phyloP scores from a whole-genome alignment of 2,329 filamentous ascomycete species.

The Neobulgaria alba region DNA sequence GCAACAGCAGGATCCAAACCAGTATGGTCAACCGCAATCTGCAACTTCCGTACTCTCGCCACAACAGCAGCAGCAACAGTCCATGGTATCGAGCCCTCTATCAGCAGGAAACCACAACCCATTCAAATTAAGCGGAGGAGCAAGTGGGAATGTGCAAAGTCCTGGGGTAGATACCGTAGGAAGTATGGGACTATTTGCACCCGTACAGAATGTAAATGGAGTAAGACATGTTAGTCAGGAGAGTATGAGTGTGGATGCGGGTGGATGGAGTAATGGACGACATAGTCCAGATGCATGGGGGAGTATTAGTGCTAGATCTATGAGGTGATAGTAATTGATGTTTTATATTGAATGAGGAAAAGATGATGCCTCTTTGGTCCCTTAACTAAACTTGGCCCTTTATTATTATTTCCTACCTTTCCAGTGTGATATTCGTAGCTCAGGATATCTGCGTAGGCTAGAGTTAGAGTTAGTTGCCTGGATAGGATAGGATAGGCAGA shows the following conservation, averaged over 20 bases:
- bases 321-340: constrained; percentile 19
- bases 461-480: no score
- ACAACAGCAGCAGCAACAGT: background rate
- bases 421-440: no score
- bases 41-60: background rate
- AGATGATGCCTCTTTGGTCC: constrained; percentile 3
- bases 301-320: constrained; percentile 40
- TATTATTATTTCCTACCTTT: no score
- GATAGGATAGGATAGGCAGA: no score
- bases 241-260: constrained; percentile 45
- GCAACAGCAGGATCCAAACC: constrained; percentile 12
- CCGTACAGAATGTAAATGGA: constrained; percentile 12
- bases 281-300: constrained; percentile 77
- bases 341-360: no score
- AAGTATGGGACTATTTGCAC: constrained; percentile 16
- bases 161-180: constrained; percentile 21
- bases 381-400: no score
- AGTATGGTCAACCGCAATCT: background rate
- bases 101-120: constrained; percentile 26
- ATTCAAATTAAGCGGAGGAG: constrained; percentile 20
- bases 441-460: no score
- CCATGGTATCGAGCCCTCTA: constrained; percentile 11
- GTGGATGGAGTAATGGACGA: constrained; percentile 56
- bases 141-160: constrained; percentile 11
- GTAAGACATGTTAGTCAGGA: constrained; percentile 53